Base-by-base conservation (phyloP, 2,329 filamentous ascomycete genomes). In the Penicillium corylophilum region DNA sequence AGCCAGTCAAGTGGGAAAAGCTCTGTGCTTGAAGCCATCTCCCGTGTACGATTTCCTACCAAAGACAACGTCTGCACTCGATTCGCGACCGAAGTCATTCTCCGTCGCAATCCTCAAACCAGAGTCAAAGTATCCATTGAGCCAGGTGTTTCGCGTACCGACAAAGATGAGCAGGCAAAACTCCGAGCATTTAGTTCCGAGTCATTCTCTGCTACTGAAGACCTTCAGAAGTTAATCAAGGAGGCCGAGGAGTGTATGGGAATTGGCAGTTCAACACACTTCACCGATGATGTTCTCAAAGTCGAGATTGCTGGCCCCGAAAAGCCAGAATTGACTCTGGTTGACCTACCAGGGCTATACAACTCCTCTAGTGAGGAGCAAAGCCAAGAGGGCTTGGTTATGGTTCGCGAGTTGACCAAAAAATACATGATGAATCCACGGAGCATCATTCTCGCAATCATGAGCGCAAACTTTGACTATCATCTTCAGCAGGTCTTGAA, bases 21-120 rank as follows among this genome's bases (percentile, higher is more conserved):
- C n/a, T 86, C 82, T 0, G 82, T 86, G 0, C 75, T 87, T 0
- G 81, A 87, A 56, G 84, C 84, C 0, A 82, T 88, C 42, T 82
- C 83, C 0, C 77, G 79, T 9, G 79, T 88, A 1, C 76, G 77
- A 0, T 86, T 87, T 42, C 80, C 82, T 0, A 70, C 77, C 10
- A 80, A 83, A 5, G 77, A 78, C 13, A 78, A 71, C 22, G 50
- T 82, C 0, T 86, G 82, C 61, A 87, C 84, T 0, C 74, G 81
- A 0, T 86, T 86, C 53, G 79, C 83, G 0, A 86, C 82, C 0
- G 82, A 87, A 59, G 67, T 86, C 4, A 75, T 82, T 16, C 71
- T 86, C 9, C 74, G 79, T 2, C 74, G 75, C 3, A 69, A 68
- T 1, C 24, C 59, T 0, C 53, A 69, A 5, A 58, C 70, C 0